Percentiles rank a stretch among this genome's conserved stretches.
Conservation (phyloP, 169 alveolate genomes). For the Plasmodium vinckei region DNA sequence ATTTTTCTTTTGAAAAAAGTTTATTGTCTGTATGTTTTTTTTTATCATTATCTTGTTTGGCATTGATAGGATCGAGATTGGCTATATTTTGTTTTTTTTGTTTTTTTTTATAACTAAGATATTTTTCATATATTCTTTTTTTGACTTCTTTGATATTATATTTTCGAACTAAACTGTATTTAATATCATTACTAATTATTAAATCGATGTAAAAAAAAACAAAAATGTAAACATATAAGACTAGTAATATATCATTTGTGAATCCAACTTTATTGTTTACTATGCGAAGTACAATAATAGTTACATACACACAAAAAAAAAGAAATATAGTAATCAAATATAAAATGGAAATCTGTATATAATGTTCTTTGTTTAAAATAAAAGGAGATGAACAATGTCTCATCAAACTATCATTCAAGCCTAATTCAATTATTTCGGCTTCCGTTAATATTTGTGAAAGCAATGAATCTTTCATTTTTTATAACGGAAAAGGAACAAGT, state of each 20-base stretch:
- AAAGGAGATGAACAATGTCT: conserved; percentile 53
- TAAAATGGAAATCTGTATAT: conserved; percentile 22
- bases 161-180: conserved; percentile 28
- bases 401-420: conserved; percentile 39
- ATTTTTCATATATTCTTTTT: conserved; percentile 27
- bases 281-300: conserved; percentile 16
- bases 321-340: conserved; percentile 37
- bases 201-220: conserved; percentile 47
- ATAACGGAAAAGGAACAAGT: background rate
- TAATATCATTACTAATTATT: conserved; percentile 35
- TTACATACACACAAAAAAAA: conserved; percentile 47
- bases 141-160: conserved; percentile 51
- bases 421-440: conserved; percentile 60
- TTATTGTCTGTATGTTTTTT: background rate
- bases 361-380: conserved; percentile 42
- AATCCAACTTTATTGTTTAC: conserved; percentile 2
- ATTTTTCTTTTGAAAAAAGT: conserved; percentile 43
- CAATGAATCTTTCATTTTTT: conserved; percentile 26
- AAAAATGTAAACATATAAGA: conserved; percentile 37
- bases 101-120: background rate
- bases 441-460: conserved; percentile 64
- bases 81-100: background rate
- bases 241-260: conserved; percentile 17
- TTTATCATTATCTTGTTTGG: background rate
- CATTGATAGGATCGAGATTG: background rate